These are phyloP conservation scores for Scheffersomyces illinoinensis DNA, from an alignment of 1,139 yeast species.

Conservation along the genomic window DNA sequence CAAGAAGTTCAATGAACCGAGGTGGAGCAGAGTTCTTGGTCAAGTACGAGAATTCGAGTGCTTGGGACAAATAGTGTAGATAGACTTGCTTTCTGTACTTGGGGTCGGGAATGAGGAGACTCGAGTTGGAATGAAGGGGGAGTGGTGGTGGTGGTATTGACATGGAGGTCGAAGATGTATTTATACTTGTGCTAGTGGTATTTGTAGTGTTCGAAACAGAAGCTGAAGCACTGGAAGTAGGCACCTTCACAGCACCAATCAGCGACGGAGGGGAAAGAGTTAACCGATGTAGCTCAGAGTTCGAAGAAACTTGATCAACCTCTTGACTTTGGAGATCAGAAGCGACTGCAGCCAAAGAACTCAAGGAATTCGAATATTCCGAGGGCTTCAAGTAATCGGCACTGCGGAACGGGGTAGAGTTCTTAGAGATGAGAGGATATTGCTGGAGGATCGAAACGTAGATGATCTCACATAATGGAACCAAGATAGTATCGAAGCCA, in stretches of 20 bases:
- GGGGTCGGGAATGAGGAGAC: neutral
- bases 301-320: neutral
- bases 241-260: neutral
- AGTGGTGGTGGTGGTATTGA: conserved; percentile 4
- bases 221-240: neutral
- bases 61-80: conserved; percentile 42
- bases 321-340: conserved; percentile 27
- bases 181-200: neutral
- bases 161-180: conserved; percentile 2
- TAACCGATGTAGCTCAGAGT: neutral
- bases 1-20: conserved; percentile 62
- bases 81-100: conserved; percentile 23
- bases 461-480: conserved; percentile 66
- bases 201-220: neutral
- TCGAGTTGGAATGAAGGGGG: neutral
- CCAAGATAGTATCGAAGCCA: conserved; percentile 68
- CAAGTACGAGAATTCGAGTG: conserved; percentile 61
- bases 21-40: conserved; percentile 66
- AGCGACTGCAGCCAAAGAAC: conserved; percentile 44
- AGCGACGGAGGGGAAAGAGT: neutral
- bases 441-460: conserved; percentile 63
- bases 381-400: conserved; percentile 10
- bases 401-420: conserved; percentile 32
- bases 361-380: conserved; percentile 18
- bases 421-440: conserved; percentile 59